Evolutionary conservation across 2,329 filamentous ascomycete genomes (phyloP).

Genomic region (Lasiodiplodia hormozganensis): DNA sequence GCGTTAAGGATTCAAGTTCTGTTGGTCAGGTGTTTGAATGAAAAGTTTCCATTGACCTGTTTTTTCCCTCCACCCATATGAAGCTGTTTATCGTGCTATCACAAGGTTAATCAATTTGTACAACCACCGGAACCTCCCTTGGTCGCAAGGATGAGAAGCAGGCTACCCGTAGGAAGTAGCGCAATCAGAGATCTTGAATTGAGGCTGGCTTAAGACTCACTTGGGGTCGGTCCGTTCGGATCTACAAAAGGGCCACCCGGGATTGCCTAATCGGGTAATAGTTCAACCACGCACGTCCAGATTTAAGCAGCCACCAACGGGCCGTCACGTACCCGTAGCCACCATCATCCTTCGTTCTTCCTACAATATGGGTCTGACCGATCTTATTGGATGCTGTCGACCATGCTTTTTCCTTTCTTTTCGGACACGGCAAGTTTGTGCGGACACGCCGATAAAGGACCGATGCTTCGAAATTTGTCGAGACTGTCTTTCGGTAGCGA

Average conservation of each 20-base stretch:
- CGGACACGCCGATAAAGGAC: neutral
- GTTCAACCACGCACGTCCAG: neutral
- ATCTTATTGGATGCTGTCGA: neutral
- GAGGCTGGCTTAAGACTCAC: neutral
- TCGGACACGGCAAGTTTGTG: neutral
- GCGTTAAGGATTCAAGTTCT: too few relatives aligned
- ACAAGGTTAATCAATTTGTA: neutral
- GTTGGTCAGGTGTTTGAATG: too few relatives aligned
- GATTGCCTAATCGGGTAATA: conserved; percentile 7
- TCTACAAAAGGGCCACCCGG: too few relatives aligned
- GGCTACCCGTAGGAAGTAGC: neutral
- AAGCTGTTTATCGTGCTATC: too few relatives aligned
- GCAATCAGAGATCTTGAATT: neutral
- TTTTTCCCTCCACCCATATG: too few relatives aligned
- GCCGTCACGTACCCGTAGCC: conserved; percentile 4
- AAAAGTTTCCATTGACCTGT: too few relatives aligned
- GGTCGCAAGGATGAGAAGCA: neutral
- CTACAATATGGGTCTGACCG: neutral
- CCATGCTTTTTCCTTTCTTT: neutral
- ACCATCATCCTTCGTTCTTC: neutral
- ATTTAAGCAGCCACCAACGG: neutral
- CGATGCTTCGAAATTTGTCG: neutral
- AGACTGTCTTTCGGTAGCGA: neutral
- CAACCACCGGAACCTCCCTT: too few relatives aligned
- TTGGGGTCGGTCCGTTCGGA: neutral